Percentiles rank a stretch among this genome's conserved stretches.
Evolutionary conservation across 2,329 filamentous ascomycete genomes (phyloP).

Genomic region (Cryphonectria nitschkei): DNA sequence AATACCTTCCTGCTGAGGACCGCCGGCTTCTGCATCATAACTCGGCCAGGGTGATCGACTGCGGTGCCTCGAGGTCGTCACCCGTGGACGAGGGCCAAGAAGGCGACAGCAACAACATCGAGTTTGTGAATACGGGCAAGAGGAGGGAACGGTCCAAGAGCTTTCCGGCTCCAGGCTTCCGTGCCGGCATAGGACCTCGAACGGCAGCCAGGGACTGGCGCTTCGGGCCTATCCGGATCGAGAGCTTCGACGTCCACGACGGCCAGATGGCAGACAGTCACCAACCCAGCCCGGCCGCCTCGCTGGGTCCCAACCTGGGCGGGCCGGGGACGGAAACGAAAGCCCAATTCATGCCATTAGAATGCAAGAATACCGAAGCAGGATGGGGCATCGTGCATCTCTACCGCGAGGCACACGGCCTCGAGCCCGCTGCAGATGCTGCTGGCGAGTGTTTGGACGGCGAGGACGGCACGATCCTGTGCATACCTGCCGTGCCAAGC

Average conservation of each 20-base stretch:
- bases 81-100: constrained; percentile 32
- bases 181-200: constrained; percentile 49
- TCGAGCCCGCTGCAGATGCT: constrained; percentile 33
- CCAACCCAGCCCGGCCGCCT: constrained; percentile 37
- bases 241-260: constrained; percentile 73
- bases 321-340: constrained; percentile 77
- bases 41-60: constrained; percentile 50
- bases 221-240: constrained; percentile 76
- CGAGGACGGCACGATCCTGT: constrained; percentile 69
- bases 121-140: constrained; percentile 46
- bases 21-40: constrained; percentile 23
- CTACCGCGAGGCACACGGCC: constrained; percentile 82
- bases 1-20: constrained; percentile 29
- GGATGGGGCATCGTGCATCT: constrained; percentile 94
- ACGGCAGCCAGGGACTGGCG: constrained; percentile 72
- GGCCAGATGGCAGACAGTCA: constrained; percentile 32
- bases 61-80: constrained; percentile 47
- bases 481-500: constrained; percentile 91
- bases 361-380: constrained; percentile 73
- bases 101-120: constrained; percentile 39
- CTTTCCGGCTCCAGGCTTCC: constrained; percentile 48
- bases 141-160: constrained; percentile 45
- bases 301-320: constrained; percentile 57
- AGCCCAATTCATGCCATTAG: constrained; percentile 74
- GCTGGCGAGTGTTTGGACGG: constrained; percentile 37